Evolutionary conservation across 2,329 filamentous ascomycete species (phyloP), one percentile per base, ranked within the genome.

Genomic region (Fusarium mexicanum): DNA sequence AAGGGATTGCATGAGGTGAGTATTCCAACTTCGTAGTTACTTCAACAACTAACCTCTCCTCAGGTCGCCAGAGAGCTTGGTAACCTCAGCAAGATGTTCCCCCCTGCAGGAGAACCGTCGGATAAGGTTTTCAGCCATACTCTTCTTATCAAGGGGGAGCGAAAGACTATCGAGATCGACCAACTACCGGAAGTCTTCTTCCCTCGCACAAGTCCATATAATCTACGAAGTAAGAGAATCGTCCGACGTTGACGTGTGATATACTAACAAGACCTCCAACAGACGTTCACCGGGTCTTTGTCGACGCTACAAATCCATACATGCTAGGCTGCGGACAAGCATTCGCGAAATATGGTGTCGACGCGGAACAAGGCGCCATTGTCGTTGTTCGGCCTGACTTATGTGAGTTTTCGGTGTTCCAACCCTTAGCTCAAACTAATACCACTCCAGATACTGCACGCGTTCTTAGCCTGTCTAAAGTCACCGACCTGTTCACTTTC

Each of bases 361-460:
- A 67, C 13, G 17, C 37, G 2, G 38, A 35, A 6, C 40, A 24
- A 9, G 76, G 76, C 3, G 71, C 59, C 4, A 58, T 77, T 14
- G 20, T 71, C 1, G 40, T 78, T 16, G 54, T 78, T 33, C 50
- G 76, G 5, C 76, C 76, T 1, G 76, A 78, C 17, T 33, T 71
- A 18, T 77, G 76, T 78, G 41, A 67, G 74, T 61, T 5, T 9
- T 9, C 6, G 1, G 2, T 24, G 5, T 5, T 8, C 7, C 17
- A 8, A 9, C 4, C 10, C 3, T 13, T 5, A 24, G 5, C 18
- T 11, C 9, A n/a, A 17, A 5, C 53, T 63, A 18, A 70, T 20
- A 3, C 0, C 1, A 1, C 2, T 3, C 1, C 9, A 76, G 74
- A 76, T 31, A 48, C 74, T 4, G 67, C 71, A 11, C 65, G 43